phyloP scores from a whole-genome alignment of 352 stramenopile species.

The Achlya hypogyna region DNA sequence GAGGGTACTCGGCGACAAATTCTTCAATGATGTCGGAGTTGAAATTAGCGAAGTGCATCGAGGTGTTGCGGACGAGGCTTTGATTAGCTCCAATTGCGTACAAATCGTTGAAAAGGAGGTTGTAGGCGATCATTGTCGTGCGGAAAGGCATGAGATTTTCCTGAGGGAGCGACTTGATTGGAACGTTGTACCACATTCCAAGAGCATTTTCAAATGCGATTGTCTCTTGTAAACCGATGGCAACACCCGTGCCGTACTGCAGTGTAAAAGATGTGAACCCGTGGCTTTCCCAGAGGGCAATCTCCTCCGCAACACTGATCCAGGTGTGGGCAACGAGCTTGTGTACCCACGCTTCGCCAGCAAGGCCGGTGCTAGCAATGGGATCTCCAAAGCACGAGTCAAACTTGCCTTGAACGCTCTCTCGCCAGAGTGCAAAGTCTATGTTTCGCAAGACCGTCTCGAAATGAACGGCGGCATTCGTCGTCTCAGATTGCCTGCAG shows the following conservation, averaged over 20 bases:
- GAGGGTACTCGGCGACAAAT: not conserved
- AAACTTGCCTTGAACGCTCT: not conserved
- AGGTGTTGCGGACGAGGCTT: not conserved
- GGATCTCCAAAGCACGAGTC: not conserved
- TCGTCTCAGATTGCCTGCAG: not conserved
- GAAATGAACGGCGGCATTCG: conserved; percentile 1
- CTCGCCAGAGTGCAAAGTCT: not conserved
- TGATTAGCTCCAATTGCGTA: not conserved
- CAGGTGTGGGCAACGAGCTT: not conserved
- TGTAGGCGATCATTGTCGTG: not conserved
- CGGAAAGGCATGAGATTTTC: not conserved
- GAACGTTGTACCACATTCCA: not conserved
- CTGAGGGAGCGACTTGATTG: not conserved
- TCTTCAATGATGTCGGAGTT: not conserved
- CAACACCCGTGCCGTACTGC: not conserved
- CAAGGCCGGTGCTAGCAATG: not conserved
- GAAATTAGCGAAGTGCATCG: not conserved
- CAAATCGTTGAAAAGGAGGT: not conserved
- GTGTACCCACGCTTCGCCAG: not conserved
- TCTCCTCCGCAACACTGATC: not conserved
- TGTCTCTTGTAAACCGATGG: not conserved
- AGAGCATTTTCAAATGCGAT: conserved; percentile 1
- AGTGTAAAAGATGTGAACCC: not conserved
- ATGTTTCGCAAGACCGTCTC: conserved; percentile 2
- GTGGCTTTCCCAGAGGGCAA: not conserved